Conservation (phyloP, 371 early-diverging fungal genomes). For the Lichtheimia ornata region DNA sequence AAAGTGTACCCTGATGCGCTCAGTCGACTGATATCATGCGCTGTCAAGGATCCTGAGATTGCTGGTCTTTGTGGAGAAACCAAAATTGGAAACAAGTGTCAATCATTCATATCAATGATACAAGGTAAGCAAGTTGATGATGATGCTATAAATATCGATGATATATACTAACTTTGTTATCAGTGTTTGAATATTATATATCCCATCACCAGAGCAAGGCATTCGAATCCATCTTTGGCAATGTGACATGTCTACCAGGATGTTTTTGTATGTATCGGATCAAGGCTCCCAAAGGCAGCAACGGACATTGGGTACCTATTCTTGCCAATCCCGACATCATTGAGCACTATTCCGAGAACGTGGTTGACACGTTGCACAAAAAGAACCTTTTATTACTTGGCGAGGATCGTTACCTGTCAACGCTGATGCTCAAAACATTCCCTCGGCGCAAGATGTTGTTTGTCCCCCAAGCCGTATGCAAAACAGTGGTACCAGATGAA, state of each 20-base stretch:
- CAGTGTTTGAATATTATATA: conserved; percentile 95
- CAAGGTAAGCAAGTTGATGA: conserved; percentile 61
- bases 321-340: conserved; percentile 88
- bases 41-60: conserved; percentile 74
- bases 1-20: conserved; percentile 81
- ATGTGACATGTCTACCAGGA: conserved; percentile 96
- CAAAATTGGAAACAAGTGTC: conserved; percentile 83
- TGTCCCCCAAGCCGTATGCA: conserved; percentile 87
- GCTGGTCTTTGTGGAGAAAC: conserved; percentile 90
- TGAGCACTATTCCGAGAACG: conserved; percentile 85
- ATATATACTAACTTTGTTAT: conserved; percentile 40
- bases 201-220: conserved; percentile 93
- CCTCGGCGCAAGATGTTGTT: conserved; percentile 91
- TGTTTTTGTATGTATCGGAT: conserved; percentile 98
- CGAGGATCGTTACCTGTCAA: conserved; percentile 95
- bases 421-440: conserved; percentile 91
- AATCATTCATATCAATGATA: conserved; percentile 88
- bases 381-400: conserved; percentile 94
- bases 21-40: conserved; percentile 66
- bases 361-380: conserved; percentile 93
- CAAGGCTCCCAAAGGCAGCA: conserved; percentile 75
- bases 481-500: conserved; percentile 83
- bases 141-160: conserved; percentile 64
- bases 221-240: conserved; percentile 95
- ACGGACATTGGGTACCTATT: conserved; percentile 79